These are phyloP conservation scores for Myochromella boudieri DNA, from an alignment of 768 basidiomycete genomes.

Conservation along the genomic window DNA sequence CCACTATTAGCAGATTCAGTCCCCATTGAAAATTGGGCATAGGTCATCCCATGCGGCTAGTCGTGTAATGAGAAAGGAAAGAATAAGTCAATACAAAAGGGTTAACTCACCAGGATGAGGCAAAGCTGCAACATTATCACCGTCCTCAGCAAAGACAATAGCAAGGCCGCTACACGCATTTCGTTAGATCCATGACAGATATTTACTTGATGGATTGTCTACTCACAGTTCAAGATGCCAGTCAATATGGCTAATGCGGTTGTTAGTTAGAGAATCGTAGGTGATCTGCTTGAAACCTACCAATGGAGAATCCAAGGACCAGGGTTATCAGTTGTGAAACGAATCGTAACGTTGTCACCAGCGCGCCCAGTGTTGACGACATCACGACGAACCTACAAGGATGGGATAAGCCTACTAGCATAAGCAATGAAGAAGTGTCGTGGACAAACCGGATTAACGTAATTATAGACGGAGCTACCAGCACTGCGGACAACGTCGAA, in stretches of 20 bases:
- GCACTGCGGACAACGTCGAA: conserved; percentile 19
- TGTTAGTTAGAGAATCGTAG: not conserved
- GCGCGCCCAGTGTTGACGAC: not conserved
- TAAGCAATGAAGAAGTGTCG: not conserved
- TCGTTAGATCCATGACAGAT: not conserved
- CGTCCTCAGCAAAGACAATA: conserved; percentile 33
- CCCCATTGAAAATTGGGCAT: not conserved
- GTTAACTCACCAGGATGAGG: not conserved
- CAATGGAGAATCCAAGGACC: not conserved
- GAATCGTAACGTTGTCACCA: not conserved
- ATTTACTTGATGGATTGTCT: not conserved
- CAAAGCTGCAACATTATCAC: conserved; percentile 1
- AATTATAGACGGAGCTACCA: not conserved
- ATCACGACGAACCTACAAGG: not conserved
- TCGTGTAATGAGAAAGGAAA: too few relatives aligned
- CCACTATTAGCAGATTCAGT: too few relatives aligned
- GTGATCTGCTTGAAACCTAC: not conserved
- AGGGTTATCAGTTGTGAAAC: not conserved
- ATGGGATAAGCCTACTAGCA: too few relatives aligned
- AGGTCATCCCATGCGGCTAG: not conserved
- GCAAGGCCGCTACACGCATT: conserved; percentile 26
- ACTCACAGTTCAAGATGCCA: conserved; percentile 11
- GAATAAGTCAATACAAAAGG: too few relatives aligned
- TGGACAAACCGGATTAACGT: not conserved
- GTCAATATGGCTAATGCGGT: not conserved